Conservation (phyloP, 768 basidiomycete genomes). For the Trametes punicea region DNA sequence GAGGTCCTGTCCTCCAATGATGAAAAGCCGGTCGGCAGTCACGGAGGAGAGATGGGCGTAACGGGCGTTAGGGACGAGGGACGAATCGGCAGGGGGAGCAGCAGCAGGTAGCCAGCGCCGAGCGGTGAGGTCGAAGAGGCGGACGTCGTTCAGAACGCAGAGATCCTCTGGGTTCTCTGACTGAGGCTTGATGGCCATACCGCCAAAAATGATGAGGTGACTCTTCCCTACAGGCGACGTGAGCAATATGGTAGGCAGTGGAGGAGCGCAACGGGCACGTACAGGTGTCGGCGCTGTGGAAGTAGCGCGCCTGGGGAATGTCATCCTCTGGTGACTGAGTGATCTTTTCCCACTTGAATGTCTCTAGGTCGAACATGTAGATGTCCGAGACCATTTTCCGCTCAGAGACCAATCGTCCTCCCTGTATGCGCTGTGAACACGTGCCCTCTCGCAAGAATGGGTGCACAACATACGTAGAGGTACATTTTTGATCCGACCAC, state of each 20-base stretch:
- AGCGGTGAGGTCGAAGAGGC: slow-evolving; percentile 76
- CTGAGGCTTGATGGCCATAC: slow-evolving; percentile 83
- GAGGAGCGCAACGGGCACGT: slow-evolving; percentile 29
- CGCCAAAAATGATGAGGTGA: slow-evolving; percentile 90
- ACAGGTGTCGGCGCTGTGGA: slow-evolving; percentile 91
- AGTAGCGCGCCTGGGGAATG: slow-evolving; percentile 83
- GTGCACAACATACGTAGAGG: slow-evolving; percentile 65
- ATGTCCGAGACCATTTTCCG: slow-evolving; percentile 89
- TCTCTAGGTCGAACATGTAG: slow-evolving; percentile 83
- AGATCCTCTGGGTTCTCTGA: slow-evolving; percentile 73
- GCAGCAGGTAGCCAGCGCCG: slow-evolving; percentile 66
- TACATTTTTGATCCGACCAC: slow-evolving; percentile 86
- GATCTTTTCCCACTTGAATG: slow-evolving; percentile 77
- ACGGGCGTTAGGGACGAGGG: slow-evolving; percentile 72
- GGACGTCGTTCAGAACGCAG: slow-evolving; percentile 90
- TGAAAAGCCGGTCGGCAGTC: slow-evolving; percentile 76
- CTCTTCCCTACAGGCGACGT: slow-evolving; percentile 62
- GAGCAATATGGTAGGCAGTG: slow-evolving; percentile 14
- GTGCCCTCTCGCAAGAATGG: neutral
- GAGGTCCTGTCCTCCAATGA: slow-evolving; percentile 95
- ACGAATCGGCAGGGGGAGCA: slow-evolving; percentile 32
- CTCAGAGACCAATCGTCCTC: slow-evolving; percentile 82
- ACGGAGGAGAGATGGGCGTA: slow-evolving; percentile 95
- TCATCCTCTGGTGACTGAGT: slow-evolving; percentile 59
- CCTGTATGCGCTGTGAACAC: slow-evolving; percentile 40